phyloP scores from a whole-genome alignment of 331 rosid species.

The Acacia pycnantha region DNA sequence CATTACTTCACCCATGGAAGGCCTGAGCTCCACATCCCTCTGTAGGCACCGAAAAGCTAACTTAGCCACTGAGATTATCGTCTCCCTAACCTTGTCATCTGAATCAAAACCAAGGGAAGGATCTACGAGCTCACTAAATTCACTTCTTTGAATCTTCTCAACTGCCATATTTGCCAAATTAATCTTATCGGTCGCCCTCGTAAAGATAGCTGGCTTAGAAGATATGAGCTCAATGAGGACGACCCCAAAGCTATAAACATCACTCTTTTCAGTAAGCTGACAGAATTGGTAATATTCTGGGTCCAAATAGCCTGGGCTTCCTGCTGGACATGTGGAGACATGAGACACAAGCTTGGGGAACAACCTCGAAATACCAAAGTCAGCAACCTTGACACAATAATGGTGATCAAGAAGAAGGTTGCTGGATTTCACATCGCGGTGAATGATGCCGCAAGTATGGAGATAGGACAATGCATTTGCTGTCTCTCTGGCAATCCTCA shows the following conservation, averaged over 20 bases:
- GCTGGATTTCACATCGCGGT: not conserved
- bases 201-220: conserved; percentile 52
- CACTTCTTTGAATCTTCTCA: no score
- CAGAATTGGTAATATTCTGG: conserved; percentile 69
- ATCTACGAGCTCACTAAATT: no score
- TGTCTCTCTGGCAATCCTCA: not conserved
- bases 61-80: no score
- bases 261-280: conserved; percentile 74
- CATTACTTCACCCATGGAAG: not conserved
- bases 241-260: conserved; percentile 81
- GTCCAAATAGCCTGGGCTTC: conserved; percentile 82
- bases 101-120: no score
- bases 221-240: conserved; percentile 47
- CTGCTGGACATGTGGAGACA: conserved; percentile 83
- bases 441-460: no score
- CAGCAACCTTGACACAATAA: conserved; percentile 75
- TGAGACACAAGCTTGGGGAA: conserved; percentile 68
- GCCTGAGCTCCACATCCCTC: conserved; percentile 14
- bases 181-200: conserved; percentile 50
- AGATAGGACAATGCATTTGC: no score
- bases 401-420: not conserved
- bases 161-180: conserved; percentile 43
- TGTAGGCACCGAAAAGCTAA: conserved; percentile 49
- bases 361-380: conserved; percentile 78
- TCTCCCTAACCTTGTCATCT: no score